Evolutionary conservation across 805 yeast species (phyloP).

Genomic region (Teunomyces gatunensis): DNA sequence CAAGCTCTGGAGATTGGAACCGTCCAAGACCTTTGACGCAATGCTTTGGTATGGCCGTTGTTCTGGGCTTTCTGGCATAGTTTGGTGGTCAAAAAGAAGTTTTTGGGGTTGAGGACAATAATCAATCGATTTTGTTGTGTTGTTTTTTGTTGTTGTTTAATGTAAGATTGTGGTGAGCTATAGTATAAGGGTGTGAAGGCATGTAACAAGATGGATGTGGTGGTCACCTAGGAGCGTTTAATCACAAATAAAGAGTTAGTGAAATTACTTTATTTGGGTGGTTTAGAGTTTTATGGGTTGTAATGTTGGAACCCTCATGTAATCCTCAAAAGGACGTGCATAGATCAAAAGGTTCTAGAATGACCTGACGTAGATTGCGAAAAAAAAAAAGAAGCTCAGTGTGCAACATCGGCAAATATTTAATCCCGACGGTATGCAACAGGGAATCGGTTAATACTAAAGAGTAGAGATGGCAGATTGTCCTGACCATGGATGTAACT

Average conservation of each 20-base stretch:
- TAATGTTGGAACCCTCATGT: not conserved
- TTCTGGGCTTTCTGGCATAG: slow-evolving; percentile 1
- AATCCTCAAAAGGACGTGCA: slow-evolving; percentile 1
- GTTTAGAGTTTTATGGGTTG: not conserved
- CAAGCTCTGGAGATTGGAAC: not conserved
- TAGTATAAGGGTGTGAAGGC: too few relatives aligned
- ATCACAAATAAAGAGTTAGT: too few relatives aligned
- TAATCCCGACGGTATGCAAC: not conserved
- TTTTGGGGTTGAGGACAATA: too few relatives aligned
- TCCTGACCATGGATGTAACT: too few relatives aligned
- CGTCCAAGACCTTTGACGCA: not conserved
- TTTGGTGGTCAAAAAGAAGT: not conserved
- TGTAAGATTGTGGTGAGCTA: too few relatives aligned
- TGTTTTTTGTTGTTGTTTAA: too few relatives aligned
- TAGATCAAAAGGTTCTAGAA: not conserved
- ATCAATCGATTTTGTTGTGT: too few relatives aligned
- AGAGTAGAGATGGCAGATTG: too few relatives aligned
- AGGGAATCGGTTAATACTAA: too few relatives aligned
- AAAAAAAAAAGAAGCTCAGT: not conserved
- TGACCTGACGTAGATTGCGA: slow-evolving; percentile 1
- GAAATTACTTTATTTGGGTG: not conserved
- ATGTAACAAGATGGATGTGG: too few relatives aligned
- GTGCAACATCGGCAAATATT: slow-evolving; percentile 1
- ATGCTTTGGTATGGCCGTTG: not conserved
- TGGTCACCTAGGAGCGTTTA: too few relatives aligned